These are phyloP conservation scores for Brassica juncea DNA, from an alignment of 345 rosid genomes.

Conservation along the genomic window DNA sequence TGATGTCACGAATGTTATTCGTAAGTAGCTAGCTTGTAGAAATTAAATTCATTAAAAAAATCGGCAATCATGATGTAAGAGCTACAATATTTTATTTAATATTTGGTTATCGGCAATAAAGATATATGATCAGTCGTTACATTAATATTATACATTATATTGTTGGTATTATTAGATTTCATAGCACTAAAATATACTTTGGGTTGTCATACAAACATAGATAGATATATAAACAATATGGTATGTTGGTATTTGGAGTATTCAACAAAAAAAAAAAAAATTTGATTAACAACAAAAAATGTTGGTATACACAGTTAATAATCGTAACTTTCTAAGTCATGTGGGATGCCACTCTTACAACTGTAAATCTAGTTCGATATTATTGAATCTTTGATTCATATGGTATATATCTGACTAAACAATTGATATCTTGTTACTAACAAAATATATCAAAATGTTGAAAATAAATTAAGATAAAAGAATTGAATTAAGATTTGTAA, in stretches of 20 bases:
- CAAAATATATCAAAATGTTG: not conserved
- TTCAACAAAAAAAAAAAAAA: not conserved
- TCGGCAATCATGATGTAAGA: not conserved
- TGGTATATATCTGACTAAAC: not conserved
- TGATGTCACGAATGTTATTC: slow-evolving; percentile 25
- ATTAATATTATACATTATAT: not conserved
- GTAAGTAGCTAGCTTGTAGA: slow-evolving; percentile 31
- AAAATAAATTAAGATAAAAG: not conserved
- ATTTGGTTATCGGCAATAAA: not conserved
- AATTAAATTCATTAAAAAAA: slow-evolving; percentile 16
- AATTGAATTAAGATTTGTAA: not conserved
- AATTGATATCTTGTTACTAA: not conserved
- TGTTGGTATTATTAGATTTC: not conserved
- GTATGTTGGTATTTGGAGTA: not conserved
- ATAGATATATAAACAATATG: not conserved
- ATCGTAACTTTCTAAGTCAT: not conserved
- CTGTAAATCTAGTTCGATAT: not conserved
- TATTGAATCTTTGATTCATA: not conserved
- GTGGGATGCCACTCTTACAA: not conserved
- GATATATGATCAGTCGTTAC: not conserved
- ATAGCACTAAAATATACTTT: not conserved
- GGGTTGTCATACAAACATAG: not conserved
- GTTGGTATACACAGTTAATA: no score
- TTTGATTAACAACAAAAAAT: no score
- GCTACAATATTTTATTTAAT: not conserved